Evolutionary conservation across 2,329 filamentous ascomycete species (phyloP).

Genomic region (Aspergillus fumigatus): DNA sequence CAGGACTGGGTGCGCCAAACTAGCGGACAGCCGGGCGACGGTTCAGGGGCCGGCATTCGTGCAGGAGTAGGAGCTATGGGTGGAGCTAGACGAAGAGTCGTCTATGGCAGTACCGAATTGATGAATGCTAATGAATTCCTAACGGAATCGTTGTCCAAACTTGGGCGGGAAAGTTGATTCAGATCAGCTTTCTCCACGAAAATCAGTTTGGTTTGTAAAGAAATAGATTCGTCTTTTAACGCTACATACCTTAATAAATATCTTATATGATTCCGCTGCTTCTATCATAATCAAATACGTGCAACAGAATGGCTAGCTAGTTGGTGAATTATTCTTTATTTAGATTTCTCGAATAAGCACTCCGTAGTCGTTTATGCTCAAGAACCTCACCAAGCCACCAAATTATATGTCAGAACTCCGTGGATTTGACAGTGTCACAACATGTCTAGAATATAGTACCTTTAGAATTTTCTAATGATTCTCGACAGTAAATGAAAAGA

Average conservation of each 20-base stretch:
- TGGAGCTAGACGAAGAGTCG: conserved; percentile 69
- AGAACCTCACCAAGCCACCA: too few species aligned
- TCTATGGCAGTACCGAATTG: conserved; percentile 87
- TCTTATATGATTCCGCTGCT: not conserved
- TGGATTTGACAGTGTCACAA: too few species aligned
- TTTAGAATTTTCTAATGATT: too few species aligned
- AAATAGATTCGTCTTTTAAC: not conserved
- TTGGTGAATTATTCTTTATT: too few species aligned
- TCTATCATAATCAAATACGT: not conserved
- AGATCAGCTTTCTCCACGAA: conserved; percentile 2
- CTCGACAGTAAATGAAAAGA: too few species aligned
- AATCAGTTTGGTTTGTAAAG: not conserved
- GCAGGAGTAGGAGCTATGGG: conserved; percentile 29
- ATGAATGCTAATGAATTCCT: conserved; percentile 61
- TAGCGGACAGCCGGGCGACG: conserved; percentile 49
- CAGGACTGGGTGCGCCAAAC: conserved; percentile 92
- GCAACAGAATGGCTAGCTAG: too few species aligned
- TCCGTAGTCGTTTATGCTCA: too few species aligned
- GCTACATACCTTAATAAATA: not conserved
- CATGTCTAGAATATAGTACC: too few species aligned
- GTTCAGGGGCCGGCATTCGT: conserved; percentile 30
- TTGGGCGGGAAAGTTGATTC: conserved; percentile 52
- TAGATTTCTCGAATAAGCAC: too few species aligned
- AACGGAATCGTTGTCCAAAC: conserved; percentile 50
- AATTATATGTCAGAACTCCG: too few species aligned